Evolutionary conservation across 495 filamentous ascomycete species (phyloP).

Genomic region (Tuber melanosporum): DNA sequence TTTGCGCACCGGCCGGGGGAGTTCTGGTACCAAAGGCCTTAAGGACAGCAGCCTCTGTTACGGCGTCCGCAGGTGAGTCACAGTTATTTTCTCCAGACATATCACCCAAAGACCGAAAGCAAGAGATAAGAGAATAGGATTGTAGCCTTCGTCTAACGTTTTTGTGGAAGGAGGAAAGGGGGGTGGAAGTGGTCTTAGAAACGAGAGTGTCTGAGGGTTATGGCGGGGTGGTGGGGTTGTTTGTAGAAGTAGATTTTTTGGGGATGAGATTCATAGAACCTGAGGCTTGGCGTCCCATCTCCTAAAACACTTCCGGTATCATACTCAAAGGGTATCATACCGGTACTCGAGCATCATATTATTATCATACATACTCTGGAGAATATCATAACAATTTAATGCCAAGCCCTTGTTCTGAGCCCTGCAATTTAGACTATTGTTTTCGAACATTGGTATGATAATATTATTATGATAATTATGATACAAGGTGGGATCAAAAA

Average conservation of each 20-base stretch:
- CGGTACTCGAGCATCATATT: too few species aligned
- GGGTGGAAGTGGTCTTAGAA: neutral
- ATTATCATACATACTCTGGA: too few species aligned
- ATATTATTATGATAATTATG: too few species aligned
- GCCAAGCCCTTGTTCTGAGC: too few species aligned
- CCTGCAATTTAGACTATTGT: too few species aligned
- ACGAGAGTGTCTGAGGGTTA: neutral
- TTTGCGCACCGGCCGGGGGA: neutral
- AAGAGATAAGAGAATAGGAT: neutral
- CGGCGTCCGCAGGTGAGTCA: neutral
- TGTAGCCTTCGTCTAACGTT: neutral
- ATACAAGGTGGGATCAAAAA: too few species aligned
- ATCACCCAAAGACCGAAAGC: neutral
- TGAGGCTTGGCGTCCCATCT: constrained; percentile 5
- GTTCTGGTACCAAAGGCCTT: neutral
- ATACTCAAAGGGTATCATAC: too few species aligned
- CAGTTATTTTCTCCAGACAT: neutral
- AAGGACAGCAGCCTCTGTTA: neutral
- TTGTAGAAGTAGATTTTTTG: constrained; percentile 18
- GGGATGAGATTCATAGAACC: constrained; percentile 5
- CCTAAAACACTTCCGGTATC: neutral
- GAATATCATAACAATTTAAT: too few species aligned
- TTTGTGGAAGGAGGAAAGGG: neutral
- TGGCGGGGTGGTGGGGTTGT: neutral
- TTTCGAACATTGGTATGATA: too few species aligned